Evolutionary conservation across 805 yeast genomes (phyloP).

Genomic region (Groenewaldozyma tartarivorans): DNA sequence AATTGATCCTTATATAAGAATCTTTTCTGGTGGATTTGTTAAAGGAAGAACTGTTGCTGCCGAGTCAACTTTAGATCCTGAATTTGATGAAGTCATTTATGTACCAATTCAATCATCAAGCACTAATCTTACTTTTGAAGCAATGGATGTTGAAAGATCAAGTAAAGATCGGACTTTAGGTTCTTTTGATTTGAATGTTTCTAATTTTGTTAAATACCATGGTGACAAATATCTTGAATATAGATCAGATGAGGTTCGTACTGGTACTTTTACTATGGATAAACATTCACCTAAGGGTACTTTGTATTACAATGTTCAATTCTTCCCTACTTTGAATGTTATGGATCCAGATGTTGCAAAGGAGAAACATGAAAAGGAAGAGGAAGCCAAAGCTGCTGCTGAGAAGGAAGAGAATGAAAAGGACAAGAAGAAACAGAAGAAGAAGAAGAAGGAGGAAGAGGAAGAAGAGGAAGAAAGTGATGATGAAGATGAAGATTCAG

Average conservation of each 20-base stretch:
- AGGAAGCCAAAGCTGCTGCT: constrained; percentile 20
- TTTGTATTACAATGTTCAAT: constrained; percentile 62
- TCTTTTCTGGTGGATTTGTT: constrained; percentile 66
- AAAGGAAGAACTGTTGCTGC: constrained; percentile 67
- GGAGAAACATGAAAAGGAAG: constrained; percentile 36
- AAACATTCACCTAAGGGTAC: constrained; percentile 75
- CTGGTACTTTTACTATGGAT: constrained; percentile 57
- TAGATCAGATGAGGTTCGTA: constrained; percentile 41
- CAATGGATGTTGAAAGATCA: constrained; percentile 77
- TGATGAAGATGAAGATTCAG: constrained; percentile 29
- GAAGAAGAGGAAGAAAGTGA: constrained; percentile 30
- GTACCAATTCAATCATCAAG: constrained; percentile 74
- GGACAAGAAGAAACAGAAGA: constrained; percentile 17
- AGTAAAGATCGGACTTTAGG: constrained; percentile 87
- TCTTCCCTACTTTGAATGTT: constrained; percentile 79
- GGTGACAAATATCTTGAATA: constrained; percentile 40
- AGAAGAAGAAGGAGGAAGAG: constrained; percentile 15
- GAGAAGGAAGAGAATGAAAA: constrained; percentile 22
- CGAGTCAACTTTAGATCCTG: constrained; percentile 64
- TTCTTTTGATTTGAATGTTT: constrained; percentile 57
- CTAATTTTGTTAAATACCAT: constrained; percentile 54
- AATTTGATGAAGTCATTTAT: constrained; percentile 76
- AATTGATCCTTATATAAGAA: constrained; percentile 83
- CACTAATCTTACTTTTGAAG: constrained; percentile 77
- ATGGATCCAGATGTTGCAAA: constrained; percentile 62